These are phyloP conservation scores for Ailanthus altissimus DNA, from an alignment of 345 rosid species.

Conservation along the genomic window DNA sequence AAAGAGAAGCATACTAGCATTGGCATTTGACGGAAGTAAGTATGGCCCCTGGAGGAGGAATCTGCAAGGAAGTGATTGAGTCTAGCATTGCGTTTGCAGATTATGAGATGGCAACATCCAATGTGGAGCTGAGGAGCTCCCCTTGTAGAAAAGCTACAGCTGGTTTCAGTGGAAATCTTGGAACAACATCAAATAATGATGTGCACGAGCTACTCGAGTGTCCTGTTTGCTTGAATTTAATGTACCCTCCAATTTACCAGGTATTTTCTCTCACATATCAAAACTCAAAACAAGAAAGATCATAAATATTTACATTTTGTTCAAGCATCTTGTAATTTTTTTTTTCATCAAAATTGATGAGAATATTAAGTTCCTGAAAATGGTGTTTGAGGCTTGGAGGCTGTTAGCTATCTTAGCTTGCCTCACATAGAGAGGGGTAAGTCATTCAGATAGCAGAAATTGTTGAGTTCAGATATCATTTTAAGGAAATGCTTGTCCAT, in stretches of 20 bases:
- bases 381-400: not conserved
- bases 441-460: not conserved
- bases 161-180: conserved; percentile 46
- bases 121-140: conserved; percentile 43
- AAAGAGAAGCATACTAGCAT: conserved; percentile 13
- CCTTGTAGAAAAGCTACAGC: conserved; percentile 45
- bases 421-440: not conserved
- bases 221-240: conserved; percentile 67
- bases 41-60: conserved; percentile 65
- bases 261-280: conserved; percentile 31
- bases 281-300: not conserved
- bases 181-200: conserved; percentile 54
- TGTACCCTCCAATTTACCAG: conserved; percentile 93
- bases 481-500: not conserved
- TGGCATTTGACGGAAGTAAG: conserved; percentile 21
- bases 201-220: conserved; percentile 86
- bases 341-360: not conserved
- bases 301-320: not conserved
- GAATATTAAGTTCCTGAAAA: not conserved
- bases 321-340: not conserved
- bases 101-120: conserved; percentile 48
- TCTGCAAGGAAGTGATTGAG: conserved; percentile 51
- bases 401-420: not conserved
- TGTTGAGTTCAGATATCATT: not conserved
- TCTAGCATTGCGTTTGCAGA: conserved; percentile 45